Percentiles rank a stretch among this genome's conserved stretches.
Evolutionary conservation across 2,329 filamentous ascomycete genomes (phyloP).

Genomic region (Calonectria crousiana): DNA sequence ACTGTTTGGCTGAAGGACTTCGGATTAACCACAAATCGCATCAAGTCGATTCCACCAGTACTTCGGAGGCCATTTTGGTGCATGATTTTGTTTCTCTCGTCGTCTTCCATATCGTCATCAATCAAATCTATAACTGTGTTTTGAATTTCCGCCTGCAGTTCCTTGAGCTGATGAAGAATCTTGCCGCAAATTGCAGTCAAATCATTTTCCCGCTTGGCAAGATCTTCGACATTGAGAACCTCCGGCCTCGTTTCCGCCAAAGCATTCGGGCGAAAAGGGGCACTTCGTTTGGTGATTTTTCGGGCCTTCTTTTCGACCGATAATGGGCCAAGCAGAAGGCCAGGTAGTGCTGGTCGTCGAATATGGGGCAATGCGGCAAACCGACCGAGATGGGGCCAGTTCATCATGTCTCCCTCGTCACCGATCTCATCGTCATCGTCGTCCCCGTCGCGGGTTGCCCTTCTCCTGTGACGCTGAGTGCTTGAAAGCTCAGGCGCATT

Average conservation of each 20-base stretch:
- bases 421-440: conserved; percentile 72
- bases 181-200: conserved; percentile 82
- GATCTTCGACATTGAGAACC: conserved; percentile 79
- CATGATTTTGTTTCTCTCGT: conserved; percentile 67
- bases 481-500: conserved; percentile 63
- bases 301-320: conserved; percentile 89
- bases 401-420: conserved; percentile 81
- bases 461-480: conserved; percentile 61
- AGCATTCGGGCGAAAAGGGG: conserved; percentile 76
- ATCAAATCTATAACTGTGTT: conserved; percentile 57
- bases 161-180: conserved; percentile 74
- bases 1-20: conserved; percentile 92
- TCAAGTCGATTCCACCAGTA: conserved; percentile 80
- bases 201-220: conserved; percentile 83
- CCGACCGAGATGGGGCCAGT: conserved; percentile 88
- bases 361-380: conserved; percentile 81
- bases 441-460: conserved; percentile 52
- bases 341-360: conserved; percentile 79
- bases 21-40: conserved; percentile 92
- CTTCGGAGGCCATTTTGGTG: conserved; percentile 73
- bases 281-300: conserved; percentile 76
- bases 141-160: conserved; percentile 61
- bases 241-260: conserved; percentile 81
- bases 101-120: conserved; percentile 60
- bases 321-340: conserved; percentile 89